A percentile compares a stretch with the other conserved stretches of the same genome.
These are phyloP conservation scores for Exophiala spinifera DNA, from an alignment of 2,329 filamentous ascomycete species.

Conservation along the genomic window DNA sequence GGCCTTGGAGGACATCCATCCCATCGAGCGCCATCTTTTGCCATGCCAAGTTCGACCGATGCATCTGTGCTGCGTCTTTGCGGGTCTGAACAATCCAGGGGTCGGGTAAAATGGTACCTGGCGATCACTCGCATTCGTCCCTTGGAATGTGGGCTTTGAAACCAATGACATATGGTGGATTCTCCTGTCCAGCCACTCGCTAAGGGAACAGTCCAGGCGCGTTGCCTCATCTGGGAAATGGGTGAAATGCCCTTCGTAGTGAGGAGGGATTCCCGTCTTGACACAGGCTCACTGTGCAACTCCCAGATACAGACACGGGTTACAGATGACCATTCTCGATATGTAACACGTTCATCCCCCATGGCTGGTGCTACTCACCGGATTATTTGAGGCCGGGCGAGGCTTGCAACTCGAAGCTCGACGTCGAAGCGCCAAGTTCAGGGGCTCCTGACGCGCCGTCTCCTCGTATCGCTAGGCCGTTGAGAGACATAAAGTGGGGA, in stretches of 20 bases:
- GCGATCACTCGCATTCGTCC: conserved; percentile 21
- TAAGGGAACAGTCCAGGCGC: not conserved
- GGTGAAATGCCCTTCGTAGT: not conserved
- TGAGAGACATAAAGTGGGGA: conserved; percentile 7
- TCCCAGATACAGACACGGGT: no score
- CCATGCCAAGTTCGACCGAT: not conserved
- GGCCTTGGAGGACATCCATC: not conserved
- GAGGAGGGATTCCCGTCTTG: not conserved
- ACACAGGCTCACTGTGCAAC: not conserved
- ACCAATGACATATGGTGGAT: not conserved
- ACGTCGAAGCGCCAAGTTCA: not conserved
- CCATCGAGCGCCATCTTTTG: not conserved
- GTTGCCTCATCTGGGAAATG: not conserved
- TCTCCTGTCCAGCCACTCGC: not conserved
- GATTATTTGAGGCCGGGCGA: no score
- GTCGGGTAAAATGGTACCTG: conserved; percentile 17
- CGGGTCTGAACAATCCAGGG: not conserved
- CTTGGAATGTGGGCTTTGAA: conserved; percentile 13
- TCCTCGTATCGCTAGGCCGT: not conserved
- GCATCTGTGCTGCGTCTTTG: not conserved
- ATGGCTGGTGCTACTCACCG: no score
- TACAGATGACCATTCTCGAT: no score
- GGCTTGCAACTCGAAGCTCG: no score
- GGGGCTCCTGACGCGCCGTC: not conserved
- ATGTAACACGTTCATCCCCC: no score